Evolutionary conservation across 495 filamentous ascomycete genomes (phyloP), one percentile per base, ranked within the genome.

Genomic region (Penicillium goetzii): DNA sequence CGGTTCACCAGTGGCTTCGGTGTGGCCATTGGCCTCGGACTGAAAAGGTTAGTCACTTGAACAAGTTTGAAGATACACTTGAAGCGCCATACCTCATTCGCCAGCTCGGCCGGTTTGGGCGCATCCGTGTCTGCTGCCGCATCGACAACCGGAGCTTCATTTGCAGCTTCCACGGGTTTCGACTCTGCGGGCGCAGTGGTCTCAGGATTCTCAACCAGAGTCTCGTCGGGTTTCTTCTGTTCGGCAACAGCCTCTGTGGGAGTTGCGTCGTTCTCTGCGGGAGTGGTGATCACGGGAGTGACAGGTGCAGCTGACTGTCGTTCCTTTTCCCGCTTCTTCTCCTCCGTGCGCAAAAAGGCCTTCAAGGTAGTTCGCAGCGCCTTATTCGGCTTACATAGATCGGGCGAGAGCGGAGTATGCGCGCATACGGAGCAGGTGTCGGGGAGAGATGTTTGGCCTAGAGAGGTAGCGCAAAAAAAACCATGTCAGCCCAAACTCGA

Each of bases 341-440:
- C 90, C 64, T 90, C 89, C 1, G 90, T 94, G 47, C 89, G 85
- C 26, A 99, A 76, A 68, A 96, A 98, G 3, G 93, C 92, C 65
- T 89, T 89, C 56, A 97, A 88, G 2, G 95, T 98, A 2, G 88
- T 92, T 59, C 95, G 88, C 15, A 98, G 82, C 33, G 88, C 85
- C 74, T 95, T 97, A 74, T 97, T 90, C 7, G 92, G 86, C 65
- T 89, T 93, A 81, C 93, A 97, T 64, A 94, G 88, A 61, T 92
- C 91, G 17, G 87, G 84, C 8, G 91, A 89, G 32, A 98, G 82
- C 0, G 95, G 95, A 25, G 86, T 85, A 68, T 99, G 95, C 51
- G 92, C 89, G 84, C 95, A 99, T 58, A 97, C 90, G 3, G 95
- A 94, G 66, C 95, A 99, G 36, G 89, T 87, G 23, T 90, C 85